A percentile compares a stretch with the other conserved stretches of the same genome.
Conservation (phyloP, 306 rosid genomes). For the Casuarina glauca region DNA sequence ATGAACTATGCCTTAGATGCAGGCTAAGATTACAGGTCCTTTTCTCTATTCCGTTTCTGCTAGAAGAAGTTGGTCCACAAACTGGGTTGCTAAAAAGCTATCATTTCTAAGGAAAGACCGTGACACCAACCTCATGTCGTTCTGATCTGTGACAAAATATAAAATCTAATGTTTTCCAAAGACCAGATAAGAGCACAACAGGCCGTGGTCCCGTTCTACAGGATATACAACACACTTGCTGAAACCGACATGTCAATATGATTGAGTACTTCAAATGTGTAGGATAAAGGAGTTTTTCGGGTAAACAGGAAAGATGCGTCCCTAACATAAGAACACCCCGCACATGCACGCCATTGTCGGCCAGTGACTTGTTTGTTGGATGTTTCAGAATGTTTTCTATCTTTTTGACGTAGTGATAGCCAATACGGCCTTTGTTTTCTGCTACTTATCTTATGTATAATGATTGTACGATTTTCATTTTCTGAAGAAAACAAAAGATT, state of each 20-base stretch:
- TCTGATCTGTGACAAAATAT: neutral
- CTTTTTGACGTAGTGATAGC: neutral
- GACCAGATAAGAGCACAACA: neutral
- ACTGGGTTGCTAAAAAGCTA: slow-evolving; percentile 1
- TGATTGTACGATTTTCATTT: neutral
- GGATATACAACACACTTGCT: slow-evolving; percentile 3
- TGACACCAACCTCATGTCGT: slow-evolving; percentile 30
- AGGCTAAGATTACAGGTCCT: no score
- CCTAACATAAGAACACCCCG: slow-evolving; percentile 6
- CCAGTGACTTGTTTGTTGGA: slow-evolving; percentile 13
- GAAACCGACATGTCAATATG: slow-evolving; percentile 21
- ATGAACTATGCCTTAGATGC: no score
- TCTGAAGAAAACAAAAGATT: slow-evolving; percentile 1
- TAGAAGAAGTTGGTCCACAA: slow-evolving; percentile 34
- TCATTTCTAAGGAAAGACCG: slow-evolving; percentile 27
- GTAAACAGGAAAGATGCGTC: slow-evolving; percentile 18
- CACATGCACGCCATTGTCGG: slow-evolving; percentile 22
- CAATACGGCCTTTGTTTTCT: neutral
- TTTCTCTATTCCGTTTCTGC: slow-evolving; percentile 17
- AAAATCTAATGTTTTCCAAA: neutral
- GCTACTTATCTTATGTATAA: neutral
- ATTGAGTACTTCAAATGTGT: neutral
- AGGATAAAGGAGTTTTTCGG: neutral
- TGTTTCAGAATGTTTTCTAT: neutral
- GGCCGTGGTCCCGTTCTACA: slow-evolving; percentile 17